Percentiles rank a stretch among this genome's conserved stretches.
These are phyloP conservation scores for Calonectria naviculata DNA, from an alignment of 2,329 filamentous ascomycete genomes.

Conservation along the genomic window DNA sequence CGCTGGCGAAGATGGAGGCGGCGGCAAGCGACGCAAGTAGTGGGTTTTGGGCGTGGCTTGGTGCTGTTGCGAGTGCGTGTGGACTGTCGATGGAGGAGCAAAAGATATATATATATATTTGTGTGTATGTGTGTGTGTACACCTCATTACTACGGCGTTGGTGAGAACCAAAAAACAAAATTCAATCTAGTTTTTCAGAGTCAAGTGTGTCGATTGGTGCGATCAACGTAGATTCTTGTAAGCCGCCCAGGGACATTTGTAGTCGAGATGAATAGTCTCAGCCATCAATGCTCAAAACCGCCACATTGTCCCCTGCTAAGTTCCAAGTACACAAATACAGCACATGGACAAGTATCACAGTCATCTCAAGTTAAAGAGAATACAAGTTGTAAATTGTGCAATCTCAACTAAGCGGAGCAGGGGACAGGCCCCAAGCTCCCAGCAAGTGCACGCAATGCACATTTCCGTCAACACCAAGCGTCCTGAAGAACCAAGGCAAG, in stretches of 20 bases:
- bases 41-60: neutral
- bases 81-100: neutral
- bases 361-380: slow-evolving; percentile 6
- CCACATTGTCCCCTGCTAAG: too few relatives aligned
- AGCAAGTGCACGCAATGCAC: slow-evolving; percentile 39
- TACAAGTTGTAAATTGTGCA: slow-evolving; percentile 35
- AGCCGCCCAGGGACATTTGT: too few relatives aligned
- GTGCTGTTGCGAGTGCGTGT: neutral
- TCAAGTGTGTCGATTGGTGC: neutral
- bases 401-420: slow-evolving; percentile 33
- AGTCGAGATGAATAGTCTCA: too few relatives aligned
- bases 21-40: slow-evolving; percentile 49
- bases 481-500: slow-evolving; percentile 33
- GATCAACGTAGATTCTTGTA: neutral
- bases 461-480: slow-evolving; percentile 41
- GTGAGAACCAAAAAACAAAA: slow-evolving; percentile 30
- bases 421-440: slow-evolving; percentile 22
- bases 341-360: too few relatives aligned
- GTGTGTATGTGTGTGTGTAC: slow-evolving; percentile 35
- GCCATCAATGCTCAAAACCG: too few relatives aligned
- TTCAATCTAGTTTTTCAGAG: neutral
- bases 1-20: slow-evolving; percentile 51
- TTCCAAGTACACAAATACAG: neutral
- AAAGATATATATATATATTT: slow-evolving; percentile 23
- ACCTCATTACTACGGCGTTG: slow-evolving; percentile 39